Evolutionary conservation across 2,329 filamentous ascomycete genomes (phyloP).

Genomic region (Colletotrichum sp.): DNA sequence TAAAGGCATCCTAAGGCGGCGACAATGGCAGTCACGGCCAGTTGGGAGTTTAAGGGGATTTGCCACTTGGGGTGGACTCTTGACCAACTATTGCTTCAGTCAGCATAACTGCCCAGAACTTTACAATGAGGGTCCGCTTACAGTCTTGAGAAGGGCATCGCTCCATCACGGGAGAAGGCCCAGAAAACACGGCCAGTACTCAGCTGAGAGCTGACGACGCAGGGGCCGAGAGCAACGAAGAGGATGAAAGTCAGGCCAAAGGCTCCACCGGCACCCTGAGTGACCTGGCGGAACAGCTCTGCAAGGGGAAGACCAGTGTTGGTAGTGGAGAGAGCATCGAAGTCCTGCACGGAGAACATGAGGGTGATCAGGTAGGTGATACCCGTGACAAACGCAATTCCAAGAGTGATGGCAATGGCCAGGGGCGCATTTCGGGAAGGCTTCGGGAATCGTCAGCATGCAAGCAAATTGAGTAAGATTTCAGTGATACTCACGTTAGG

Average conservation of each 20-base stretch:
- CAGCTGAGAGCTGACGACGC: conserved; percentile 39
- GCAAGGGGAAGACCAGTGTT: conserved; percentile 48
- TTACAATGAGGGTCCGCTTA: conserved; percentile 22
- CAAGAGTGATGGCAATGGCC: conserved; percentile 47
- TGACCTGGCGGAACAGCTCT: conserved; percentile 51
- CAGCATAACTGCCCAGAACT: conserved; percentile 14
- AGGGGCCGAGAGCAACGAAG: conserved; percentile 47
- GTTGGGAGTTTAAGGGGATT: conserved; percentile 43
- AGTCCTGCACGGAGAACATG: conserved; percentile 57
- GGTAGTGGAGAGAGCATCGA: conserved; percentile 44
- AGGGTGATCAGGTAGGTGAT: conserved; percentile 54
- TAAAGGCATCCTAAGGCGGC: conserved; percentile 47
- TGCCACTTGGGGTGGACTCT: conserved; percentile 37
- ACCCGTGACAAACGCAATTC: conserved; percentile 54
- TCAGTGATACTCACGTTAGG: conserved; percentile 43
- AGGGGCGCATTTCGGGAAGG: conserved; percentile 42
- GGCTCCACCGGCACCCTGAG: conserved; percentile 42
- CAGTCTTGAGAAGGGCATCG: conserved; percentile 39
- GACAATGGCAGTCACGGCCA: conserved; percentile 36
- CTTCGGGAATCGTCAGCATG: not conserved
- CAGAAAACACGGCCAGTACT: conserved; percentile 39
- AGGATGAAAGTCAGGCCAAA: conserved; percentile 46
- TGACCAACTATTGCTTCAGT: conserved; percentile 32
- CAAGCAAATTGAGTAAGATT: not conserved
- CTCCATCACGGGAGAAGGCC: conserved; percentile 50